Conservation (phyloP, 495 filamentous ascomycete genomes). For the Neurospora tetrasperma region DNA sequence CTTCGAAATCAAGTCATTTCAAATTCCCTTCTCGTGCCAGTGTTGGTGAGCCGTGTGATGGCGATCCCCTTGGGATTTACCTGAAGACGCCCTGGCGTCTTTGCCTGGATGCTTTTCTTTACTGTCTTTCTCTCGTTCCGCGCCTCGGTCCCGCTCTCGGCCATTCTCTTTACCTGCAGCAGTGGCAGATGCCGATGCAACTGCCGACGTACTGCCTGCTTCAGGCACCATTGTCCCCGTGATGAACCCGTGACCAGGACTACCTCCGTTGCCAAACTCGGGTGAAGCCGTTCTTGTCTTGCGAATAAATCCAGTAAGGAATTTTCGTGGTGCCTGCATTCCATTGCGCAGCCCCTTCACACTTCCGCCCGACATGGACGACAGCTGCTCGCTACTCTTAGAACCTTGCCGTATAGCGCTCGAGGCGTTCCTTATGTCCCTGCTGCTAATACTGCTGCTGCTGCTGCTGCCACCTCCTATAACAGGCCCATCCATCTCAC, state of each 20-base stretch:
- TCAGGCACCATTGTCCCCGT: background rate
- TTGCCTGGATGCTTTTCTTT: constrained; percentile 3
- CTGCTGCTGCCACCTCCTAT: constrained; percentile 14
- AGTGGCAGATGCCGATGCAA: constrained; percentile 1
- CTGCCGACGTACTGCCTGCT: constrained; percentile 3
- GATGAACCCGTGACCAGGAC: background rate
- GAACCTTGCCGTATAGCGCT: constrained; percentile 30
- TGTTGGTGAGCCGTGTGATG: background rate
- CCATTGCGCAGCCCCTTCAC: constrained; percentile 28
- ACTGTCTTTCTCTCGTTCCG: constrained; percentile 24
- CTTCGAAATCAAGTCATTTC: background rate
- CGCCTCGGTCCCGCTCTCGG: constrained; percentile 23
- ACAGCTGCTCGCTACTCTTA: constrained; percentile 22
- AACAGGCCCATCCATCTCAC: constrained; percentile 34
- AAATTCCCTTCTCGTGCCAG: background rate
- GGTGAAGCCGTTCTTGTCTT: constrained; percentile 27
- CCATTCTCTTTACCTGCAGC: constrained; percentile 2
- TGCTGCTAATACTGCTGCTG: constrained; percentile 30
- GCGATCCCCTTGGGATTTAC: background rate
- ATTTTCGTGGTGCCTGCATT: constrained; percentile 30
- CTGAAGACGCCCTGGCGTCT: background rate
- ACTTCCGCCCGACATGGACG: constrained; percentile 19
- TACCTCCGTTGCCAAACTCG: constrained; percentile 1
- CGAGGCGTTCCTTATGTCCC: constrained; percentile 31
- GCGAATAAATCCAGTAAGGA: constrained; percentile 38